Percentiles rank a stretch among this genome's conserved stretches.
Evolutionary conservation across 495 filamentous ascomycete genomes (phyloP).

Genomic region (Ramalina peruviana): DNA sequence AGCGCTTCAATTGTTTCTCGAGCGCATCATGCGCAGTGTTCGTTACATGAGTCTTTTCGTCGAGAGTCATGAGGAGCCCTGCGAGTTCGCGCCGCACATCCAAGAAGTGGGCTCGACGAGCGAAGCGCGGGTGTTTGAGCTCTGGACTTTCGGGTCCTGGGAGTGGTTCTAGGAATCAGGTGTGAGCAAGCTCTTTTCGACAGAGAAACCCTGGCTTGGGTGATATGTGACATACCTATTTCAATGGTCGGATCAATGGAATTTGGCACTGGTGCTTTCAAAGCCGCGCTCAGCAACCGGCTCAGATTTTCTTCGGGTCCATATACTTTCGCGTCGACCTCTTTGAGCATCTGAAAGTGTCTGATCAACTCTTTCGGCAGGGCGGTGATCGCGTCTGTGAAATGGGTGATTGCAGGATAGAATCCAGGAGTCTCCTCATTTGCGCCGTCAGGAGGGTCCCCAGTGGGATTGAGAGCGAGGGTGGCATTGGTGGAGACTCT

Average conservation of each 20-base stretch:
- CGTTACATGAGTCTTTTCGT: slow-evolving; percentile 95
- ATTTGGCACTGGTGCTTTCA: slow-evolving; percentile 34
- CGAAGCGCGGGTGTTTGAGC: slow-evolving; percentile 30
- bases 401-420: slow-evolving; percentile 87
- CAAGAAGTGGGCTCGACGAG: slow-evolving; percentile 54
- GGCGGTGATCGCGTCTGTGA: slow-evolving; percentile 82
- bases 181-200: too few species aligned
- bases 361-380: slow-evolving; percentile 87
- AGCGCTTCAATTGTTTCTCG: slow-evolving; percentile 67
- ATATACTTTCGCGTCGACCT: slow-evolving; percentile 83
- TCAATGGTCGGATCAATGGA: background rate
- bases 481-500: slow-evolving; percentile 41
- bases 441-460: slow-evolving; percentile 13
- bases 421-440: slow-evolving; percentile 38
- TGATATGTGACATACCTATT: background rate
- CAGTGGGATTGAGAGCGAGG: slow-evolving; percentile 19
- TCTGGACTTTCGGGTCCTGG: slow-evolving; percentile 10
- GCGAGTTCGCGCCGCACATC: slow-evolving; percentile 45
- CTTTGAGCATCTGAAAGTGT: slow-evolving; percentile 88
- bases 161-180: background rate
- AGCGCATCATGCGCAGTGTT: slow-evolving; percentile 79
- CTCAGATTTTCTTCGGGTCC: slow-evolving; percentile 47
- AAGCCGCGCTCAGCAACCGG: slow-evolving; percentile 51
- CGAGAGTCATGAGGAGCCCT: slow-evolving; percentile 70
- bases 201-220: too few species aligned